phyloP scores from a whole-genome alignment of 768 basidiomycete genomes.

The Rhodotorula babjevae region DNA sequence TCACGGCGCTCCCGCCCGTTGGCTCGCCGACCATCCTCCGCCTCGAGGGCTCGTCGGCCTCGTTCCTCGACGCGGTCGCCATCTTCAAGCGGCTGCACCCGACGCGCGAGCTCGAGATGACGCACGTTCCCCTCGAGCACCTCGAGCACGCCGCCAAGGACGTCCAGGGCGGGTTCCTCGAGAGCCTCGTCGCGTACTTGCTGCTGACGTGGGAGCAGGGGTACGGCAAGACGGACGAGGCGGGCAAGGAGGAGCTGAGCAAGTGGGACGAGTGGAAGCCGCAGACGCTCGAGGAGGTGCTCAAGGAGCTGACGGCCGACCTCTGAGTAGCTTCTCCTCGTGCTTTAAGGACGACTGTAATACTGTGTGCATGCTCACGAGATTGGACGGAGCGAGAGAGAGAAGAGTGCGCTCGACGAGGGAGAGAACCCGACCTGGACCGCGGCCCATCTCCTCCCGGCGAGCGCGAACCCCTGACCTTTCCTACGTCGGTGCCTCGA shows the following conservation, averaged over 20 bases:
- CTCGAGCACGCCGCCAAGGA: neutral
- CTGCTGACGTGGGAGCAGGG: neutral
- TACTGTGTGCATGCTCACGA: no score
- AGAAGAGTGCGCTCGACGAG: no score
- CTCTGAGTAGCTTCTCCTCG: no score
- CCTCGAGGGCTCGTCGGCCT: neutral
- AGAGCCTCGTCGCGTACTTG: neutral
- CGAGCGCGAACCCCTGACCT: no score
- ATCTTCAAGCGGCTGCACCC: neutral
- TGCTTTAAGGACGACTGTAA: no score
- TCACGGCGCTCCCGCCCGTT: neutral
- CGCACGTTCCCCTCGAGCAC: neutral
- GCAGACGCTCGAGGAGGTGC: neutral
- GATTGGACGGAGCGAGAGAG: no score
- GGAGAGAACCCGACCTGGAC: no score
- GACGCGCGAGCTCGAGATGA: neutral
- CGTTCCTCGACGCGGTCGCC: neutral
- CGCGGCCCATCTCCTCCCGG: no score
- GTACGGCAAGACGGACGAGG: neutral
- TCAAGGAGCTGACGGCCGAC: neutral
- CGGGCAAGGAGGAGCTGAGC: no score
- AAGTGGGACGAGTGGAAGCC: constrained; percentile 6
- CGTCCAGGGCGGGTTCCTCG: neutral
- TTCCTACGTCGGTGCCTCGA: no score
- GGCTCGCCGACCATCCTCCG: neutral